Evolutionary conservation across 805 yeast species (phyloP), one percentile per base, ranked within the genome.

Genomic region (Zygoascus ofunaensis): DNA sequence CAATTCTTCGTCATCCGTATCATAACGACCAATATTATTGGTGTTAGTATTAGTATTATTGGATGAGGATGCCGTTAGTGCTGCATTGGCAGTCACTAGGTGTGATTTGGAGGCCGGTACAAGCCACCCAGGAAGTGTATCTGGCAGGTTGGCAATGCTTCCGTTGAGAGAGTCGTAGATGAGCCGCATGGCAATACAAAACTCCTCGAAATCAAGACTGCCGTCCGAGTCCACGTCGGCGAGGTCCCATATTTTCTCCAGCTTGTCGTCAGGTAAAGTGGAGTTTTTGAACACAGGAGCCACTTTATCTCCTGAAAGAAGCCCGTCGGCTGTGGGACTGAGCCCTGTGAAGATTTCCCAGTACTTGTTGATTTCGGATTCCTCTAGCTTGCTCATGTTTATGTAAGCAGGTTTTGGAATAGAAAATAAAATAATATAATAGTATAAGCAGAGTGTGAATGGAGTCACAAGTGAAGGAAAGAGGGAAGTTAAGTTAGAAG

Each of bases 271-370:
- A 50, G 76, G 74, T 47, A 92, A 74, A 57, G 85, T 82, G 37
- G 96, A 87, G 65, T 92, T 92, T 64, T 85, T 87, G 56, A 92
- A 75, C 41, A 92, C 92, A 2, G 87, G 80, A 24, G 83, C 74
- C 18, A 89, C 94, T 60, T 82, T 80, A 46, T 83, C 92, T 40
- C 95, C 96, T 19, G 82, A 73, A 28, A 92, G 73, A 59, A 82
- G 80, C 59, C 86, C 87, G n/a, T n/a, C n/a, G 44, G 78, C 75
- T 30, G 66, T 77, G 0, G 99, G 98, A 51, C 77, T 76, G 56
- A 92, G 75, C 12, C 96, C 95, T 51, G 82, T 79, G 70, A 92
- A 92, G 39, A 92, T 89, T 64, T 92, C 95, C 98, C 98, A 92
- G 71, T 87, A 92, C 67, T 90, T 90, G 58, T 87, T 83, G 56